Percentiles rank a stretch among this genome's conserved stretches.
Evolutionary conservation across 2,329 filamentous ascomycete genomes (phyloP).

Genomic region (Neonectria faginata): DNA sequence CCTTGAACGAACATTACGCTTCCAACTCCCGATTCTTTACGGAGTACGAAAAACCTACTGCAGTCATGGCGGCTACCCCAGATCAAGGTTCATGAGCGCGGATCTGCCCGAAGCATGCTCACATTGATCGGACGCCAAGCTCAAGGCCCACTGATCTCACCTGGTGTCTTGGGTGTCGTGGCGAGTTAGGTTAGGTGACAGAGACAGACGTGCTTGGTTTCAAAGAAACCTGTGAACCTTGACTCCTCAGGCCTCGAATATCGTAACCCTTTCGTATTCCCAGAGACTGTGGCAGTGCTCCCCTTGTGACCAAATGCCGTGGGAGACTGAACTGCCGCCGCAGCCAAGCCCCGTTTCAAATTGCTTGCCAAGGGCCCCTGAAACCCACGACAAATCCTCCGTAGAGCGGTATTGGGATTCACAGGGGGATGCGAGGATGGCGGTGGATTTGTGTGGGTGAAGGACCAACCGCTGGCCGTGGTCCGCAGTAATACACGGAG

Average conservation of each 20-base stretch:
- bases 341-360: conserved; percentile 19
- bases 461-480: background rate
- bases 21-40: background rate
- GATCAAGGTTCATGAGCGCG: background rate
- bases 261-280: background rate
- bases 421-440: background rate
- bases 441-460: background rate
- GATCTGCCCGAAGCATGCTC: background rate
- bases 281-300: background rate
- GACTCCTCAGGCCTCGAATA: background rate
- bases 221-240: background rate
- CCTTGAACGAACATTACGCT: background rate
- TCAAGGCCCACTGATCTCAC: background rate
- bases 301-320: background rate
- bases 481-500: background rate
- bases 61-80: background rate
- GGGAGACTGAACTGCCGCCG: background rate
- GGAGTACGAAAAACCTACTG: background rate
- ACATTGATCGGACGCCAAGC: background rate
- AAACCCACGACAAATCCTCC: conserved; percentile 4
- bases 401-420: background rate
- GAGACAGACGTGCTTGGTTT: background rate
- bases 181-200: background rate
- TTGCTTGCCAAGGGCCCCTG: conserved; percentile 13
- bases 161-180: background rate